phyloP scores from a whole-genome alignment of 306 rosid species.

The Vigna reflexopilosa region DNA sequence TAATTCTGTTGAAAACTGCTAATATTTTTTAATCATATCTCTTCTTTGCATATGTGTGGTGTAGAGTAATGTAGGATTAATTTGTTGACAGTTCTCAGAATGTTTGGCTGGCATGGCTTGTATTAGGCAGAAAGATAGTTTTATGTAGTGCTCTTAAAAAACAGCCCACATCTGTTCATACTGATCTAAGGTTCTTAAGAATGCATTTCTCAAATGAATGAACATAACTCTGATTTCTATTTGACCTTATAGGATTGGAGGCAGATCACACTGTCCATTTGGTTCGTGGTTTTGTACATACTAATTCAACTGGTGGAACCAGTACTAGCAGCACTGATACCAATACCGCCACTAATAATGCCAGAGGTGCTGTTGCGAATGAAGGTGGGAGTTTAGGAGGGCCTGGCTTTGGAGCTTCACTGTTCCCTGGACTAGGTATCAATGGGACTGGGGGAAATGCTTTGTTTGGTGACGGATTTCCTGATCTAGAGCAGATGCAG shows the following conservation, averaged over 20 bases:
- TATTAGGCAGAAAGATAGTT: no score
- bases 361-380: conserved; percentile 56
- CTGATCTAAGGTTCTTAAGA: conserved; percentile 7
- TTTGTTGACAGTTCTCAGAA: not conserved
- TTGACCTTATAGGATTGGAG: conserved; percentile 68
- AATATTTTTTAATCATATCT: not conserved
- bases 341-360: conserved; percentile 54
- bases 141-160: not conserved
- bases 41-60: conserved; percentile 28
- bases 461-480: conserved; percentile 71
- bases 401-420: conserved; percentile 60
- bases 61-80: conserved; percentile 19
- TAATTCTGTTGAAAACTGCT: not conserved
- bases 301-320: conserved; percentile 56
- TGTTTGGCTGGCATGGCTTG: not conserved
- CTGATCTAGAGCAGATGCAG: conserved; percentile 80
- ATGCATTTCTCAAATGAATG: conserved; percentile 3
- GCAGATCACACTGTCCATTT: conserved; percentile 84
- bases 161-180: conserved; percentile 2
- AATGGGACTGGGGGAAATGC: conserved; percentile 61
- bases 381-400: conserved; percentile 70
- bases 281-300: conserved; percentile 75
- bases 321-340: conserved; percentile 55
- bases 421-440: conserved; percentile 70
- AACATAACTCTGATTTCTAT: conserved; percentile 22